phyloP scores from a whole-genome alignment of 495 filamentous ascomycete genomes.

The Letharia columbiana region DNA sequence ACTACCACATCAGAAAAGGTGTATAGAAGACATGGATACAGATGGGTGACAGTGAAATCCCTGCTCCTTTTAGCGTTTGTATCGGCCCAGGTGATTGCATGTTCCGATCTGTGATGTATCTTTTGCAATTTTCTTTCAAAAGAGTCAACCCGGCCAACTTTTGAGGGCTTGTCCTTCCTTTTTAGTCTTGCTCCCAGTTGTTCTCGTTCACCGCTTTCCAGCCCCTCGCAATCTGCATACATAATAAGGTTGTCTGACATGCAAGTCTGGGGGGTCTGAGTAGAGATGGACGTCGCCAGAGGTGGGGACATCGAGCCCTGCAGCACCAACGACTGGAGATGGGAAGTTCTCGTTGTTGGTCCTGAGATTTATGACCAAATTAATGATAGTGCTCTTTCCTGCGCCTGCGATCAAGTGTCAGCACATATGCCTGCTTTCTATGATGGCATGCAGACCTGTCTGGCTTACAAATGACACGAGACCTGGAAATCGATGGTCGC shows the following conservation, averaged over 20 bases:
- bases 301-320: too few relatives aligned
- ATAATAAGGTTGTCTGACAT: slow-evolving; percentile 22
- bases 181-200: slow-evolving; percentile 22
- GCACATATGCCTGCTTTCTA: too few relatives aligned
- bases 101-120: slow-evolving; percentile 6
- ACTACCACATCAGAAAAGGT: slow-evolving; percentile 21
- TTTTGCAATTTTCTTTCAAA: slow-evolving; percentile 14
- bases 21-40: slow-evolving; percentile 46
- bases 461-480: too few relatives aligned
- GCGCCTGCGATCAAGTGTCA: too few relatives aligned
- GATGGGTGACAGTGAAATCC: slow-evolving; percentile 35
- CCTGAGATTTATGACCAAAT: too few relatives aligned
- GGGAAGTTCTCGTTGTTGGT: too few relatives aligned
- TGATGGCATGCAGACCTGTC: too few relatives aligned
- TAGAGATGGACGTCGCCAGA: slow-evolving; percentile 32
- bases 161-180: slow-evolving; percentile 6
- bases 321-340: too few relatives aligned
- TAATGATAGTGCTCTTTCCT: too few relatives aligned
- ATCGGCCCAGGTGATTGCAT: slow-evolving; percentile 16
- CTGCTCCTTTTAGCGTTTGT: slow-evolving; percentile 14
- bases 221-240: slow-evolving; percentile 34
- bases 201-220: slow-evolving; percentile 27
- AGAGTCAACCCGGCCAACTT: slow-evolving; percentile 3
- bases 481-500: too few relatives aligned
- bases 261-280: slow-evolving; percentile 22